Evolutionary conservation across 2,329 filamentous ascomycete species (phyloP), one percentile per base, ranked within the genome.

Genomic region (Diaporthe sp.): DNA sequence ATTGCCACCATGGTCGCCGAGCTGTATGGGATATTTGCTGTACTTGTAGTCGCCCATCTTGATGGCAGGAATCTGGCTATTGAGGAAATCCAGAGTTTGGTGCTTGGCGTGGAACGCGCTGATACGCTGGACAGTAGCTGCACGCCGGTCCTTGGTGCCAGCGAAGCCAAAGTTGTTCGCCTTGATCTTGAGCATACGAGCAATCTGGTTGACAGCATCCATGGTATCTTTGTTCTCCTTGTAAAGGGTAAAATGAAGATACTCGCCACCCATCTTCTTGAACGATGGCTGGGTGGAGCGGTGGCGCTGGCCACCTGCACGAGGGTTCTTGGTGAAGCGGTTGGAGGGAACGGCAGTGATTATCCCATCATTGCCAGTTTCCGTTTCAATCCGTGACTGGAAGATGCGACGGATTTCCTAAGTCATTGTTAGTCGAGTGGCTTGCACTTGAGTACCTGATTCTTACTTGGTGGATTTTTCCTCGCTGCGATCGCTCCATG

Each of bases 221-320:
- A 98, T 97, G 1, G 96, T 98, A 81, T 98, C 96, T 81, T 96
- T 96, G 85, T 98, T 98, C 85, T 98, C 96, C 85, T 98, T 98
- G 89, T 96, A 97, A 69, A 98, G 87, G 0, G 94, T 96, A 82
- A 98, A 97, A 82, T 98, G 95, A 19, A 98, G 86, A 82, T 95
- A 97, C 66, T 95, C 93, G 25, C 94, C 95, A n/a, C 88, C 82
- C 76, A 74, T 79, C 78, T 77, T 70, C 47, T 76, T 72, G 25
- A 76, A 76, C 3, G 75, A 76, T 12, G 72, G 72, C 38, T 74
- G 72, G 15, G 68, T 72, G 38, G 68, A 72, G 10, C 75, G 72
- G 13, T 66, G 60, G 30, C 75, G 72, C 57, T 83, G 80, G 22
- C 81, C 79, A 12, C 82, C 82, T 15, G 81, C 82, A 35, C 81